Conservation (phyloP, 2,329 filamentous ascomycete species). For the Rugonectria rugulosa region DNA sequence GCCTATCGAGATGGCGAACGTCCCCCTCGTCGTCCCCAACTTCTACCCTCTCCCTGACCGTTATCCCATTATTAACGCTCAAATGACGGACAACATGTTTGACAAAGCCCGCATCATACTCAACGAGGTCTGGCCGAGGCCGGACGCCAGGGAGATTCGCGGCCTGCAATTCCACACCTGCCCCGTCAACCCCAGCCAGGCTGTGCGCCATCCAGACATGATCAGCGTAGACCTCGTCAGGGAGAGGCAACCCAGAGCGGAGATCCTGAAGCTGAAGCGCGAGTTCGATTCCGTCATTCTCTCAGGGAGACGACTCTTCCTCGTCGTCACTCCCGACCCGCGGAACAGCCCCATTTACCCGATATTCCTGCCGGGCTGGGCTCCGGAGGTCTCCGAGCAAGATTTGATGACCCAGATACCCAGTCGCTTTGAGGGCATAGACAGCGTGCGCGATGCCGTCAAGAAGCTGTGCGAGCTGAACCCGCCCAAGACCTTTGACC, state of each 20-base stretch:
- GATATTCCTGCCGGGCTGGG: not conserved
- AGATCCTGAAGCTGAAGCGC: too few relatives aligned
- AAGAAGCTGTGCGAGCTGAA: not conserved
- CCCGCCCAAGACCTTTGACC: not conserved
- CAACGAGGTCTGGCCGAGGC: not conserved
- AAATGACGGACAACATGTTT: not conserved
- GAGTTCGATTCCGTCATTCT: too few relatives aligned
- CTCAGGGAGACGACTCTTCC: too few relatives aligned
- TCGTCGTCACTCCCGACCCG: too few relatives aligned
- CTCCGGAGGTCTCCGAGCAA: too few relatives aligned
- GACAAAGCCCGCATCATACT: not conserved
- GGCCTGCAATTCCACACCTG: not conserved
- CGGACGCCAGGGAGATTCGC: not conserved
- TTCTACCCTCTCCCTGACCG: constrained; percentile 19
- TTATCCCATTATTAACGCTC: not conserved
- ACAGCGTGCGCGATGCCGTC: not conserved
- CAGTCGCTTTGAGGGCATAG: too few relatives aligned
- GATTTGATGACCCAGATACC: too few relatives aligned
- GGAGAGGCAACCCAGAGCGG: too few relatives aligned
- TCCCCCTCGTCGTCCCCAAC: constrained; percentile 30
- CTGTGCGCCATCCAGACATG: too few relatives aligned
- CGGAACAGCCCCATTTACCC: too few relatives aligned
- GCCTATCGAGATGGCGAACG: not conserved
- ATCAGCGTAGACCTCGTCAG: too few relatives aligned
- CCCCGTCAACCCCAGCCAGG: too few relatives aligned